These are phyloP conservation scores for Hortaea werneckii DNA, from an alignment of 2,329 filamentous ascomycete species.

Conservation along the genomic window DNA sequence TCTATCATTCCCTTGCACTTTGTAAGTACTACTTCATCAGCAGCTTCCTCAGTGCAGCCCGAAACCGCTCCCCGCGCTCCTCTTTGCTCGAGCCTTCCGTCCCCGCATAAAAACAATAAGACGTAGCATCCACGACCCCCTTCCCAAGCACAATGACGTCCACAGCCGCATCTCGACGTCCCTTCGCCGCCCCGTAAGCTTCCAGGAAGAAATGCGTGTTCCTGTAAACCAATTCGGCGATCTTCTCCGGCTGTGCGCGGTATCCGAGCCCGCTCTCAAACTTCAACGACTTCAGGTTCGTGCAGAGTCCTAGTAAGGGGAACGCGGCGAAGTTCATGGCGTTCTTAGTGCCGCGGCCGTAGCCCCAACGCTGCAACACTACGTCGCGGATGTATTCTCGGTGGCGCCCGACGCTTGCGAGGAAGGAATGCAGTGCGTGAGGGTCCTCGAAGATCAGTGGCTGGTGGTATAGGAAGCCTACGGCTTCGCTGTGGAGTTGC, in stretches of 20 bases:
- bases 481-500: slow-evolving; percentile 19
- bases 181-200: slow-evolving; percentile 14
- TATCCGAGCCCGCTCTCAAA: slow-evolving; percentile 14
- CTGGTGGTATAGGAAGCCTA: slow-evolving; percentile 19
- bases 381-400: slow-evolving; percentile 12
- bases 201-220: slow-evolving; percentile 19
- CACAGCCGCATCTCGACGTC: slow-evolving; percentile 15
- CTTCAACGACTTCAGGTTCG: slow-evolving; percentile 14
- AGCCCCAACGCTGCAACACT: slow-evolving; percentile 13
- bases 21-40: neutral
- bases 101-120: neutral
- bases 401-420: slow-evolving; percentile 19
- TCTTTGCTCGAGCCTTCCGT: neutral
- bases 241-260: neutral
- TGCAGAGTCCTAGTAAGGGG: slow-evolving; percentile 16
- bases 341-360: slow-evolving; percentile 6
- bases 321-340: slow-evolving; percentile 16
- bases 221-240: slow-evolving; percentile 16
- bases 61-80: slow-evolving; percentile 4
- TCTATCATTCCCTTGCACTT: too few species aligned
- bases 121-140: slow-evolving; percentile 6
- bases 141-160: slow-evolving; percentile 15
- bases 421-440: slow-evolving; percentile 15
- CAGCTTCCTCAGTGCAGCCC: slow-evolving; percentile 6
- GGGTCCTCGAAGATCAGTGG: slow-evolving; percentile 15